Base-by-base conservation (phyloP, 208 protist genomes). In the Acanthamoeba rhysodes region DNA sequence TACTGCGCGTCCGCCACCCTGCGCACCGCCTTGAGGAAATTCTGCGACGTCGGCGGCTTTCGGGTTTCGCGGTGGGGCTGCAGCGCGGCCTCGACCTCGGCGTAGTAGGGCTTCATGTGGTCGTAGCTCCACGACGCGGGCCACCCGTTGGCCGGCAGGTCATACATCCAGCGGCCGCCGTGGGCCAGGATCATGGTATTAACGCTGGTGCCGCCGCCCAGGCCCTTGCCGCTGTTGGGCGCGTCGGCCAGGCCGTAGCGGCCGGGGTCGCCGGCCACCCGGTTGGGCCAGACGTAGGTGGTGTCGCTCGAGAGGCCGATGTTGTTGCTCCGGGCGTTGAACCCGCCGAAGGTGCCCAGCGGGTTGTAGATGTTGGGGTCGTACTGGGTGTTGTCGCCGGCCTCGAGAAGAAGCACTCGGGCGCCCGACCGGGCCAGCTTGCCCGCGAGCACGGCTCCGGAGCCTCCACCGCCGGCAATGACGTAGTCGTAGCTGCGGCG, bases 281-380 rank as follows among this genome's bases (percentile, higher is more conserved):
- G 62, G 62, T 70, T 70, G 24, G 62, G 62, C 62, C 62, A 70
- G 27, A 70, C n/a, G 62, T 70, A 70, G 62, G 62, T 70, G 27
- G 27, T 70, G 62, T 70, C 62, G 62, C 62, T 32, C 24, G 62
- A 70, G 62, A 70, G 62, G 62, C 62, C 62, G 62, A 70, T 70
- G 62, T 70, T 70, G 62, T 70, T 70, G 62, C 62, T 70, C 0
- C n/a, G 20, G 20, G 62, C 8, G 62, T 70, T 70, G n/a, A 70
- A 70, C 2, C 20, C 7, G 24, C 62, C 62, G 27, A 70, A 70
- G 20, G n/a, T 32, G 62, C 62, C 62, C 27, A 70, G 62, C 20
- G 62, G 62, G 4, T 70, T 70, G 62, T 70, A 70, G n/a, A 70
- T 70, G 62, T 70, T 70, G 27, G 62, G 62, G 62, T 70, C 62